Conservation (phyloP, 1,139 yeast genomes). For the Arxiozyma bovina region DNA sequence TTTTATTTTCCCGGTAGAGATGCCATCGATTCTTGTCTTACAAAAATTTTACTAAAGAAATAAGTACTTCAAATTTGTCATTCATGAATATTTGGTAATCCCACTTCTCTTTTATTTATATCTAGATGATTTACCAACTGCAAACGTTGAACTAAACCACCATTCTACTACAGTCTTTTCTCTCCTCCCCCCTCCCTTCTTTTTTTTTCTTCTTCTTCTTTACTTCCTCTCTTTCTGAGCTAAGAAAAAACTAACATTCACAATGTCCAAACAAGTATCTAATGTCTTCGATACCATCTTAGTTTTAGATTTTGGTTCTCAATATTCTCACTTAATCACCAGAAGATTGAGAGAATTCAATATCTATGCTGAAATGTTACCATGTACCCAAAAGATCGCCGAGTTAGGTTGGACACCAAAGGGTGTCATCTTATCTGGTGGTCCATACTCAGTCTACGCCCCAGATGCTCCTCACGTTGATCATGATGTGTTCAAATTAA, state of each 20-base stretch:
- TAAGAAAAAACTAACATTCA: background rate
- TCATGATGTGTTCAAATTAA: slow-evolving; percentile 79
- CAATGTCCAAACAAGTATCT: slow-evolving; percentile 45
- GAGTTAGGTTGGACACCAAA: slow-evolving; percentile 92
- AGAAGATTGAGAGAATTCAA: slow-evolving; percentile 97
- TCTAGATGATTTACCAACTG: background rate
- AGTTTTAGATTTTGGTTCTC: slow-evolving; percentile 97
- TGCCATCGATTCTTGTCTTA: background rate
- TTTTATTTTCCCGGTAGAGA: background rate
- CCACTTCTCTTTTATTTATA: background rate
- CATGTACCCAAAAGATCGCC: slow-evolving; percentile 92
- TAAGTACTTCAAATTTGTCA: too few species aligned
- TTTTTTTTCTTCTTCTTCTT: background rate
- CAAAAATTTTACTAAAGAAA: too few species aligned
- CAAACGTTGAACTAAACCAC: too few species aligned
- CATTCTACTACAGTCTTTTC: too few species aligned
- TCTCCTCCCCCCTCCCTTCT: too few species aligned
- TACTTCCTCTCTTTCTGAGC: background rate
- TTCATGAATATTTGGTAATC: too few species aligned
- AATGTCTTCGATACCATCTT: slow-evolving; percentile 89
- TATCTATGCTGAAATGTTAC: slow-evolving; percentile 98
- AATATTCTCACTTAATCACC: slow-evolving; percentile 92
- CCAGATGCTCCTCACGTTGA: slow-evolving; percentile 97
- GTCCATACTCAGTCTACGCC: slow-evolving; percentile 96
- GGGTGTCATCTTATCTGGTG: slow-evolving; percentile 94